These are phyloP conservation scores for Bassia scoparia DNA, from an alignment of 148 eudicot species.

Conservation along the genomic window DNA sequence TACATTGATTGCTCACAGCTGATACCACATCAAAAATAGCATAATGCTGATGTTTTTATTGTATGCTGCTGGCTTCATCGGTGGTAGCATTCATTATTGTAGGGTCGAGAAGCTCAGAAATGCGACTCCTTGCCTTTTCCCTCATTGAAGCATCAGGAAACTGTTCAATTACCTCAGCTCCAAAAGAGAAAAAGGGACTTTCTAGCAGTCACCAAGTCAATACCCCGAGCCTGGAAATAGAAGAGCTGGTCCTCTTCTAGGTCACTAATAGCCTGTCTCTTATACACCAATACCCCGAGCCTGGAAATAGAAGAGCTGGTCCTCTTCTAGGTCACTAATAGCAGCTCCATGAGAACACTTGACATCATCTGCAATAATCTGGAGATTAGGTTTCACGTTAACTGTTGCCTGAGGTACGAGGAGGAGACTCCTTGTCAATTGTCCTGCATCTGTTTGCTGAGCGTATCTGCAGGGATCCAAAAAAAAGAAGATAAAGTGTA, in stretches of 20 bases:
- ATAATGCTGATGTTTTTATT: background rate
- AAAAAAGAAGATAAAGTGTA: too few species aligned
- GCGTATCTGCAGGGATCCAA: slow-evolving; percentile 49
- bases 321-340: slow-evolving; percentile 79
- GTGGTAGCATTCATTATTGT: slow-evolving; percentile 3
- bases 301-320: slow-evolving; percentile 80
- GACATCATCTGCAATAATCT: slow-evolving; percentile 89
- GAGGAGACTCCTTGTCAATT: slow-evolving; percentile 81
- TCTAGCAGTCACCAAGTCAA: slow-evolving; percentile 66
- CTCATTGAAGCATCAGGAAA: slow-evolving; percentile 46
- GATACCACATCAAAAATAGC: background rate
- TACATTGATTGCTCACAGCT: background rate
- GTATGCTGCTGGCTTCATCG: background rate
- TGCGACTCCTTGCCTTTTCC: slow-evolving; percentile 53
- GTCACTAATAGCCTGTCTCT: slow-evolving; percentile 83
- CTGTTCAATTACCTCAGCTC: slow-evolving; percentile 69
- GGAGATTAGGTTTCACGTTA: slow-evolving; percentile 82
- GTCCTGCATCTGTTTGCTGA: slow-evolving; percentile 93
- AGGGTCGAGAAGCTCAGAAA: slow-evolving; percentile 47
- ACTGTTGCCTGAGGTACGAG: slow-evolving; percentile 88
- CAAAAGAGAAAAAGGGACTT: slow-evolving; percentile 78
- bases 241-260: slow-evolving; percentile 84
- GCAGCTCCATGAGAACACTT: slow-evolving; percentile 97
- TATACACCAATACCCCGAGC: too few species aligned
- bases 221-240: slow-evolving; percentile 86